Base-by-base conservation (phyloP, 73 alveolate genomes). In the Paramecium sonneborni region DNA sequence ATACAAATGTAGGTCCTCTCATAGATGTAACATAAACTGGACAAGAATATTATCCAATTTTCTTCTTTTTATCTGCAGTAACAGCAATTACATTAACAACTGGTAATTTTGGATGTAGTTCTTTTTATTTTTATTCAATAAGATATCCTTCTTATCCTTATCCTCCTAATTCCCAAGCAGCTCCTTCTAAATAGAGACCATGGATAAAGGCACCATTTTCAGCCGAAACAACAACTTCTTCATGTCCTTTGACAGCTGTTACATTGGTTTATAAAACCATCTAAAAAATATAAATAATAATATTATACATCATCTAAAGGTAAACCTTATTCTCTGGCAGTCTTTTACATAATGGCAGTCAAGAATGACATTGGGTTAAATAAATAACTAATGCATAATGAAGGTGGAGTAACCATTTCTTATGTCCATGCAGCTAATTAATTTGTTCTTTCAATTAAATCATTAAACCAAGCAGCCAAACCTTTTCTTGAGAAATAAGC, bases 91-190 rank as follows among this genome's bases (percentile, higher is more conserved):
- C 99, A 92, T 97, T 96, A 95, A 98, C 96, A 28, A 98, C 97
- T 26, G 99, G 99, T 43, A 98, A 93, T 70, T 88, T 95, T 43
- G 99, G 99, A 94, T 98, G 99, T 58, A 98, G 93, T 92, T 97
- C 99, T 96, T 98, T 98, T 62, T 96, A 96, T 41, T 94, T 95
- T 97, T 95, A 93, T 89, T 98, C 99, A 44, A 98, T 98, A 39
- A 98, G 94, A 92, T 98, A 96, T 57, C 99, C 99, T 90, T 98
- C 99, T 74, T 98, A 99, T 76, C 97, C 99, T 69, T 92, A 86
- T 88, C 99, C 98, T 57, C 99, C 99, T 18, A 94, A 96, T 94
- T 99, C 99, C 99, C 99, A 99, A 57, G 98, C 98, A 43, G 99
- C 99, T 18, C 99, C 99, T 95, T 99, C 99, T 76, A 99, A 95